A percentile compares a stretch with the other conserved stretches of the same genome.
Conservation (phyloP, 805 yeast species). For the Candida easanensis region DNA sequence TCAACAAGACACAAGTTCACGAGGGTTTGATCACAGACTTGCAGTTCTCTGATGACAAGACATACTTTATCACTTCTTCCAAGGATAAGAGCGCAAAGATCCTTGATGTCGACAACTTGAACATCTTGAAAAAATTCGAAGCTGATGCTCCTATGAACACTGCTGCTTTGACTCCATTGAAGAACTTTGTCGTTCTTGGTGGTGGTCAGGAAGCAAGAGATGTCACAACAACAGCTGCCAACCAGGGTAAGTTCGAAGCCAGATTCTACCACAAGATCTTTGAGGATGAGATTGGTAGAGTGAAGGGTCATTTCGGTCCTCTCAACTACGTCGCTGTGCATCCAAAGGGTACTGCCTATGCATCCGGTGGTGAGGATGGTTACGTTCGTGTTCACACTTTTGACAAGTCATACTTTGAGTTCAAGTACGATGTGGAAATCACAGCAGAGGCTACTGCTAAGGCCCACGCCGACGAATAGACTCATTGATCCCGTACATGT, state of each 20-base stretch:
- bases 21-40: slow-evolving; percentile 80
- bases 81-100: slow-evolving; percentile 85
- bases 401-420: slow-evolving; percentile 90
- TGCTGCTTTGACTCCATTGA: slow-evolving; percentile 90
- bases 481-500: not conserved
- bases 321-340: slow-evolving; percentile 89
- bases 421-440: slow-evolving; percentile 87
- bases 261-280: slow-evolving; percentile 93
- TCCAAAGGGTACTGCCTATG: slow-evolving; percentile 89
- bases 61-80: slow-evolving; percentile 90
- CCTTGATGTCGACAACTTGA: slow-evolving; percentile 73
- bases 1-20: slow-evolving; percentile 62
- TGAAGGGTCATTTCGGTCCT: slow-evolving; percentile 99
- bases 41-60: slow-evolving; percentile 82
- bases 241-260: slow-evolving; percentile 96
- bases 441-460: slow-evolving; percentile 51
- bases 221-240: slow-evolving; percentile 93
- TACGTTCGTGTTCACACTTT: slow-evolving; percentile 90
- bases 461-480: slow-evolving; percentile 6
- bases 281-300: slow-evolving; percentile 94
- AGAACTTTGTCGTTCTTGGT: slow-evolving; percentile 89
- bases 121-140: slow-evolving; percentile 66
- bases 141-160: slow-evolving; percentile 95
- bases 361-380: slow-evolving; percentile 99
- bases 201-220: slow-evolving; percentile 99